Evolutionary conservation across 2,329 filamentous ascomycete species (phyloP), one percentile per base, ranked within the genome.

Genomic region (Fusarium chlamydosporum): DNA sequence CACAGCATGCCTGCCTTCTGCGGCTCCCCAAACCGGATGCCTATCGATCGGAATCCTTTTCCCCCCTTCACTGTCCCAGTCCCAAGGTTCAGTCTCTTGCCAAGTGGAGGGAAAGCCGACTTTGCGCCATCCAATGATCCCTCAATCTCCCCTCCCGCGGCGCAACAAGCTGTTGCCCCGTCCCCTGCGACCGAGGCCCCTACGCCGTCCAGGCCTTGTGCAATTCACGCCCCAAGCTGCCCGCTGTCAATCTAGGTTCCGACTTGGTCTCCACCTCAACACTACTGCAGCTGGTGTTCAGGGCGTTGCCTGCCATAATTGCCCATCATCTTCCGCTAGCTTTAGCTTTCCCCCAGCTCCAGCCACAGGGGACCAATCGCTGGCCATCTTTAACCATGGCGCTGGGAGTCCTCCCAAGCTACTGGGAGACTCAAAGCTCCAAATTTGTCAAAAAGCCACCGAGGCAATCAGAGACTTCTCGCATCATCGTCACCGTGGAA

Each of bases 401-500:
- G 50, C 61, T 57, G 67, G 71, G 64, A 67, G 64, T 57, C 57
- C 67, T 67, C 45, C 56, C 51, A 33, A 54, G 29, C 54, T 53
- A 61, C 47, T 56, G 65, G 65, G 54, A 65, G 43, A 27, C 23
- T 35, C 31, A 26, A 27, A 56, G 51, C 51, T 47, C 47, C n/a
- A 61, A 48, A 45, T 57, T 45, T 33, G 43, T 54, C 27, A 58
- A 45, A 47, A 48, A 40, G 38, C 42, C 35, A 42, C 47, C n/a
- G 43, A 48, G 40, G 11, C 26, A 26, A 38, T 33, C 29, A 56
- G 27, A 34, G 42, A 56, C 51, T 41, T 18, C 38, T 55, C 52
- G 51, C 47, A 35, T 51, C 41, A 41, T 52, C 41, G 20, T 18
- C 41, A 26, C 27, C 29, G 35, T 50, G 16, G 27, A 15, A 26